Evolutionary conservation across 2,329 filamentous ascomycete genomes (phyloP).

Genomic region (Monosporascus sp.): DNA sequence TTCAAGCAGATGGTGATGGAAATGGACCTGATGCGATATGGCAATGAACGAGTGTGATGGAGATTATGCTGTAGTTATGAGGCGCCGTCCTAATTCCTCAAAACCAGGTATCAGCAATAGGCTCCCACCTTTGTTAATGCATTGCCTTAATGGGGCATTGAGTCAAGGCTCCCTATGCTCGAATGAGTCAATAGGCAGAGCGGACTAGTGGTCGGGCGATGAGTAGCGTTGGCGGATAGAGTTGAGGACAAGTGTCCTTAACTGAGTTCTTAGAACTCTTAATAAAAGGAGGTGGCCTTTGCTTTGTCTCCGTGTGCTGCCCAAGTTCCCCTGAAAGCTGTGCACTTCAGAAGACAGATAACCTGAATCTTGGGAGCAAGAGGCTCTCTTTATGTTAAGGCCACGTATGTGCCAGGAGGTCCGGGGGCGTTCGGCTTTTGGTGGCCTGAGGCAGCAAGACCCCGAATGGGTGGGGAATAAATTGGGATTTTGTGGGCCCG

Average conservation of each 20-base stretch:
- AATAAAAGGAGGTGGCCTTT: neutral
- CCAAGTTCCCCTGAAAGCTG: neutral
- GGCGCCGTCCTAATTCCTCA: constrained; percentile 35
- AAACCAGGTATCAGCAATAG: constrained; percentile 27
- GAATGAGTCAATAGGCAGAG: neutral
- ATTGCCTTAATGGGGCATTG: constrained; percentile 17
- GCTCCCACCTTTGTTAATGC: constrained; percentile 14
- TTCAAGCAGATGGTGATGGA: constrained; percentile 6
- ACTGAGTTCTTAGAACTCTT: neutral
- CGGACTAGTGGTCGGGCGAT: neutral
- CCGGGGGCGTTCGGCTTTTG: neutral
- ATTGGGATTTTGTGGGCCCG: neutral
- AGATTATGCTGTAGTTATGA: constrained; percentile 20
- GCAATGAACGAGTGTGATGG: constrained; percentile 4
- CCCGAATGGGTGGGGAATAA: neutral
- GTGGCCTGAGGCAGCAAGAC: constrained; percentile 9
- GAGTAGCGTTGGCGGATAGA: neutral
- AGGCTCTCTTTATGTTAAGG: constrained; percentile 19
- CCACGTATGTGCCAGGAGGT: constrained; percentile 8
- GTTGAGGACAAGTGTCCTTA: constrained; percentile 17
- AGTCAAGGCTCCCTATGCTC: constrained; percentile 9
- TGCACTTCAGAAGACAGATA: neutral
- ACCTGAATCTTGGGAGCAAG: neutral
- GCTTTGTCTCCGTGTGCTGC: neutral
- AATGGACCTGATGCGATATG: constrained; percentile 3